Conservation (phyloP, 192 early-diverging fungal species). For the Diversispora epigaea region DNA sequence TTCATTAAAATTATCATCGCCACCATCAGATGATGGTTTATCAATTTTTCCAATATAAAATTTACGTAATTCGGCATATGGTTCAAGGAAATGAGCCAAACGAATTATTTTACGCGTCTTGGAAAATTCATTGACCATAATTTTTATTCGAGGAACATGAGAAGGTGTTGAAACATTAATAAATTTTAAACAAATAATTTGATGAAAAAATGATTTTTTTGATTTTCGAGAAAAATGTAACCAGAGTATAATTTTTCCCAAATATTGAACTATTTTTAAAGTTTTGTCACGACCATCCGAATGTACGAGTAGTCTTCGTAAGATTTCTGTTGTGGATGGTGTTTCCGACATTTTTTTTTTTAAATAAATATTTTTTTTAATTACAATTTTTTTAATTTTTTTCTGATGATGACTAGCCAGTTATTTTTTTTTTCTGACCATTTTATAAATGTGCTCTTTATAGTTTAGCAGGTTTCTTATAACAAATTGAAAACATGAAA, state of each 20-base stretch:
- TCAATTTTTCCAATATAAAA: slow-evolving; percentile 10
- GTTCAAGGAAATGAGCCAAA: slow-evolving; percentile 68
- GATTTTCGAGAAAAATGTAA: slow-evolving; percentile 33
- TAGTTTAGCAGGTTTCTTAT: too few relatives aligned
- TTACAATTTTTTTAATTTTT: too few relatives aligned
- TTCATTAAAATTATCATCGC: neutral
- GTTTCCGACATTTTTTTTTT: neutral
- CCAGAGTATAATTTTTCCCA: slow-evolving; percentile 69
- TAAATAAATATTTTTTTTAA: too few relatives aligned
- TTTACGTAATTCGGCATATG: slow-evolving; percentile 53
- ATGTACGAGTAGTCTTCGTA: slow-evolving; percentile 39
- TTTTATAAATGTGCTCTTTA: too few relatives aligned
- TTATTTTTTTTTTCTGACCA: too few relatives aligned
- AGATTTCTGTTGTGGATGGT: slow-evolving; percentile 8
- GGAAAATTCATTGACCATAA: slow-evolving; percentile 69
- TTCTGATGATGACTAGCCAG: too few relatives aligned
- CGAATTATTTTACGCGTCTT: slow-evolving; percentile 74
- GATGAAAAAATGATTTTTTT: neutral
- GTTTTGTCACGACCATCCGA: slow-evolving; percentile 86
- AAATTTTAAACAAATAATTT: slow-evolving; percentile 28
- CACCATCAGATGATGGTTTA: too few relatives aligned
- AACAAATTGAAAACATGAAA: too few relatives aligned
- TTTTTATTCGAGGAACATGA: slow-evolving; percentile 32
- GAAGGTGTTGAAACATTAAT: neutral
- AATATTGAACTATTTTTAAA: slow-evolving; percentile 77